Evolutionary conservation across 192 early-diverging fungal genomes (phyloP).

Genomic region (Powellomyces hirtus): DNA sequence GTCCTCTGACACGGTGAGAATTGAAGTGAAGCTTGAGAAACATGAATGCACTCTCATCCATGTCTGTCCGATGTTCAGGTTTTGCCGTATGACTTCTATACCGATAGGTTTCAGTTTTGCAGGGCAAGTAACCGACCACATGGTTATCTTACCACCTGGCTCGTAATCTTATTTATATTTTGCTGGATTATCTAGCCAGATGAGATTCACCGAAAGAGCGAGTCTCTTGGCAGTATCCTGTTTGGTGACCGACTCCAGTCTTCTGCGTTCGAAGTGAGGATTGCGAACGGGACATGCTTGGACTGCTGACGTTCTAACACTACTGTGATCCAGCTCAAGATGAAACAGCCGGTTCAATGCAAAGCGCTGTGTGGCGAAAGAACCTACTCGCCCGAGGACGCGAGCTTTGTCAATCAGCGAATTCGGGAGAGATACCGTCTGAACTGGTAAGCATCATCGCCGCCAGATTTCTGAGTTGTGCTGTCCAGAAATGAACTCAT

Average conservation of each 20-base stretch:
- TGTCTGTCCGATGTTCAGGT: too few species aligned
- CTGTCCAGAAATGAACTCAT: conserved; percentile 38
- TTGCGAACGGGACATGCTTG: neutral
- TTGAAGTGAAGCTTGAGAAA: too few species aligned
- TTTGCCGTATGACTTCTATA: conserved; percentile 86
- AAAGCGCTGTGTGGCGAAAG: conserved; percentile 57
- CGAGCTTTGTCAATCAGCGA: conserved; percentile 79
- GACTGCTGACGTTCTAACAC: neutral
- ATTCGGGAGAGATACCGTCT: conserved; percentile 42
- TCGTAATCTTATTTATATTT: neutral
- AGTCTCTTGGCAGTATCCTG: conserved; percentile 86
- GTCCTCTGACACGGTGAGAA: conserved; percentile 56
- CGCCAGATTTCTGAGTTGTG: too few species aligned
- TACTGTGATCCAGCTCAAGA: conserved; percentile 51
- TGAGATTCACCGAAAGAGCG: conserved; percentile 50
- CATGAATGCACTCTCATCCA: neutral
- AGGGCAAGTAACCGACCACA: neutral
- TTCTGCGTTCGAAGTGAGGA: conserved; percentile 73
- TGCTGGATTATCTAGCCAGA: conserved; percentile 53
- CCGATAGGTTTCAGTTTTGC: conserved; percentile 83
- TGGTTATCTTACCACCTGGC: neutral
- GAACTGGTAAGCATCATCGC: conserved; percentile 39
- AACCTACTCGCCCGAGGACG: conserved; percentile 67
- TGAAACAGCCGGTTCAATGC: conserved; percentile 62
- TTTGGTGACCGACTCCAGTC: conserved; percentile 93